A percentile compares a stretch with the other conserved stretches of the same genome.
These are phyloP conservation scores for Dryadomyces quercivorus DNA, from an alignment of 2,329 filamentous ascomycete genomes.

Conservation along the genomic window DNA sequence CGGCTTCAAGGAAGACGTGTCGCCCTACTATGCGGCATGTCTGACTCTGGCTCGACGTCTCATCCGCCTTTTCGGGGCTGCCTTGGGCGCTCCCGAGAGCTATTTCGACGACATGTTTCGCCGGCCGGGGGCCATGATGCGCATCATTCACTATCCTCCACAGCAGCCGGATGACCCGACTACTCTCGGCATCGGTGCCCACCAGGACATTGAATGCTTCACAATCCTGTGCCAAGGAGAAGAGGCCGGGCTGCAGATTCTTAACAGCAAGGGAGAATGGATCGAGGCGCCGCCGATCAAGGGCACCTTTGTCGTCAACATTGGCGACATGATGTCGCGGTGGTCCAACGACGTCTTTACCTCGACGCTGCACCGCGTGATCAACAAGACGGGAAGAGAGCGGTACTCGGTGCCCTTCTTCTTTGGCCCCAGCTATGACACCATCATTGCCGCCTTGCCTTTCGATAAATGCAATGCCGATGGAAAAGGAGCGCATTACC, in stretches of 20 bases:
- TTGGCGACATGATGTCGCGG: constrained; percentile 69
- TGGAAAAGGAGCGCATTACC: background rate
- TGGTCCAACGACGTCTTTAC: constrained; percentile 62
- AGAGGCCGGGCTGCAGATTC: constrained; percentile 32
- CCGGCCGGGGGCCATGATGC: background rate
- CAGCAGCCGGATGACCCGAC: background rate
- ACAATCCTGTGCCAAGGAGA: constrained; percentile 36
- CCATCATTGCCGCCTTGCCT: constrained; percentile 23
- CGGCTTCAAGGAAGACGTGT: constrained; percentile 7
- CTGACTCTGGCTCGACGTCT: constrained; percentile 6
- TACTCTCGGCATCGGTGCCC: background rate
- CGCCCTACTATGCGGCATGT: constrained; percentile 8
- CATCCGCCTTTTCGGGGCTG: constrained; percentile 10
- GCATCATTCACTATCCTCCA: background rate
- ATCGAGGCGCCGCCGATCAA: constrained; percentile 2
- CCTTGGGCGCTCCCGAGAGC: constrained; percentile 7
- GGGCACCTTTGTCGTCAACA: constrained; percentile 54
- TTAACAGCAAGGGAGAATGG: constrained; percentile 30
- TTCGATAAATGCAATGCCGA: background rate
- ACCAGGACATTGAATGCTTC: constrained; percentile 13
- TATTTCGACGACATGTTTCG: background rate
- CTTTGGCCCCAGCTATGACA: constrained; percentile 31
- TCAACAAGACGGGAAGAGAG: constrained; percentile 23
- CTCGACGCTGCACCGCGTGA: constrained; percentile 39
- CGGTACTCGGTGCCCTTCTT: constrained; percentile 50